phyloP scores from a whole-genome alignment of 1,139 yeast genomes.

The Sugiyamaella grinbergsii region DNA sequence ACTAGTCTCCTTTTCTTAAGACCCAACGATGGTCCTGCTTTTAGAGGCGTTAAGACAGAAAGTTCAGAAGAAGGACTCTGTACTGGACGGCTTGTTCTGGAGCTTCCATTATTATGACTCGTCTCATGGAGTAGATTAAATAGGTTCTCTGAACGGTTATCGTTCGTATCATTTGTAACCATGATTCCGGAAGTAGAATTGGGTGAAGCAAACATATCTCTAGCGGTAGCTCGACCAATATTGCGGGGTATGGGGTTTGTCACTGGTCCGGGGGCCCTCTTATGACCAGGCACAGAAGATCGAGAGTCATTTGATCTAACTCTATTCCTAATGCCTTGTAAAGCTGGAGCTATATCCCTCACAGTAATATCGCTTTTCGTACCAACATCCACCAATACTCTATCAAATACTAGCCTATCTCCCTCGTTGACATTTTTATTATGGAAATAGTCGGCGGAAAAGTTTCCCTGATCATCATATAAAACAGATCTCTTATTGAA shows the following conservation, averaged over 20 bases:
- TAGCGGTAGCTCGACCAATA: background rate
- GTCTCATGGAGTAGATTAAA: background rate
- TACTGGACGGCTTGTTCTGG: background rate
- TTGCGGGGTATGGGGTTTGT: background rate
- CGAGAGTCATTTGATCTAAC: background rate
- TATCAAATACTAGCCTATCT: constrained; percentile 33
- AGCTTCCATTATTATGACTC: background rate
- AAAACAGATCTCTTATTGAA: constrained; percentile 54
- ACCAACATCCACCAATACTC: constrained; percentile 32
- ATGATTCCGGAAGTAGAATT: constrained; percentile 1
- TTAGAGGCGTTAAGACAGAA: constrained; percentile 5
- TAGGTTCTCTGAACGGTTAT: background rate
- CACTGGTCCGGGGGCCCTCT: background rate
- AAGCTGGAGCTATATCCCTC: constrained; percentile 20
- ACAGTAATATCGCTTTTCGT: constrained; percentile 17
- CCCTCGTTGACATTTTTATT: constrained; percentile 27
- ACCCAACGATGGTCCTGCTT: constrained; percentile 14
- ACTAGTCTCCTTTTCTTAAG: constrained; percentile 9
- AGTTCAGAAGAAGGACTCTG: background rate
- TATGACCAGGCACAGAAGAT: background rate
- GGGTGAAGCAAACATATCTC: background rate
- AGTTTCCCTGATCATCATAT: constrained; percentile 44
- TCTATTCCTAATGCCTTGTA: constrained; percentile 4
- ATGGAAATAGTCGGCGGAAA: constrained; percentile 46
- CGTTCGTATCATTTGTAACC: constrained; percentile 5